Evolutionary conservation across 768 basidiomycete species (phyloP), one percentile per base, ranked within the genome.

Genomic region (Agaricus sinodeliciosus): DNA sequence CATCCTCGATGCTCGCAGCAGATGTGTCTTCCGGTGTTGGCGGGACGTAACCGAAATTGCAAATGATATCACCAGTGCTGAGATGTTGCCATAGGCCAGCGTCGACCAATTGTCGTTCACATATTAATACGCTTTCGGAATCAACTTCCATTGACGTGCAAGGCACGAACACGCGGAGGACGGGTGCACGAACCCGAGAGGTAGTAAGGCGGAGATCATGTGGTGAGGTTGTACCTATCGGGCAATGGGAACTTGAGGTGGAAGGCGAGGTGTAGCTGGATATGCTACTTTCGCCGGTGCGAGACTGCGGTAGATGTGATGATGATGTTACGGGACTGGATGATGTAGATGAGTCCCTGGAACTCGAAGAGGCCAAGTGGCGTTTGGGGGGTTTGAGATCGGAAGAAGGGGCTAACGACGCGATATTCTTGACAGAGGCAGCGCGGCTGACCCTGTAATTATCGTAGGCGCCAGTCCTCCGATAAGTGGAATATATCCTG

Each of bases 31-130:
- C 67, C 50, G 67, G 59, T 16, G 65, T 61, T 0, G 76, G 69
- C 1, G 85, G 86, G 13, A 92, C 72, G 60, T 82, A 90, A 5
- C 90, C 90, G 43, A 92, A 74, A 65, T 92, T 92, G 62, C 84
- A 89, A 18, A 92, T 75, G 35, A 90, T 67, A 59, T 92, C 90
- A 0, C 90, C 90, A 0, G 75, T 76, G 1, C 84, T 87, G n/a
- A 92, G 73, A 60, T 88, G 78, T 5, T 74, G 67, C 87, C 88
- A 90, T 4, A 92, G 74, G 0, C 80, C 85, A 1, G 79, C 74
- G 0, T 75, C 72, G n/a, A 79, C 68, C 4, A 92, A 74, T 62
- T 90, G 86, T 28, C 80, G 75, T 60, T 88, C 84, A 62, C 87
- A 90, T 9, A 70, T 69, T 9, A 73, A 62, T 41, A 88, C 68